These are phyloP conservation scores for Cladosporium sp. DNA, from an alignment of 2,329 filamentous ascomycete genomes.

Conservation along the genomic window DNA sequence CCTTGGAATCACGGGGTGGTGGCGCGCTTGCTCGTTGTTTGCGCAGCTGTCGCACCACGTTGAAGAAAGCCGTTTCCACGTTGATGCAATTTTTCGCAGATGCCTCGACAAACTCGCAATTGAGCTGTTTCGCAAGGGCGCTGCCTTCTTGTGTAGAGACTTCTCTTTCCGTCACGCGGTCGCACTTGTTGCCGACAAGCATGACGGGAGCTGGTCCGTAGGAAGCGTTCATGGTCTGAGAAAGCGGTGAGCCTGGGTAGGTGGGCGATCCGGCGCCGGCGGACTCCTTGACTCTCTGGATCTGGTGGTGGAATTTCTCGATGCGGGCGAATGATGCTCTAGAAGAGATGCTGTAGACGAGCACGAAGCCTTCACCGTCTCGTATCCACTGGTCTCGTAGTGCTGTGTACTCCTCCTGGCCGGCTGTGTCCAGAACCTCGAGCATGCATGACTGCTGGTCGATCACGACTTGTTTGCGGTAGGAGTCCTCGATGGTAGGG, in stretches of 20 bases:
- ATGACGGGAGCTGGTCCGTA: conserved; percentile 85
- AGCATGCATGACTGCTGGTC: conserved; percentile 96
- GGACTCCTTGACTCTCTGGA: conserved; percentile 95
- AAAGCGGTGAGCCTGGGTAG: conserved; percentile 74
- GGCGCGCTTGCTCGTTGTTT: conserved; percentile 62
- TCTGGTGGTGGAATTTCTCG: conserved; percentile 93
- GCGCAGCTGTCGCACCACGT: conserved; percentile 88
- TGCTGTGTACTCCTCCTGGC: conserved; percentile 97
- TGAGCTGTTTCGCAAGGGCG: conserved; percentile 84
- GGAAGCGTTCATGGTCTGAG: conserved; percentile 55
- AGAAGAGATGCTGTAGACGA: conserved; percentile 98
- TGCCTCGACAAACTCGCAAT: conserved; percentile 95
- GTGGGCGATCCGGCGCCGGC: conserved; percentile 70
- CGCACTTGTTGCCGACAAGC: conserved; percentile 98
- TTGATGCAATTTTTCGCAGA: conserved; percentile 98
- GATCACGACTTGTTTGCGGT: conserved; percentile 75
- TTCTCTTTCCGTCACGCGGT: conserved; percentile 91
- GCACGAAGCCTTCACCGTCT: conserved; percentile 93
- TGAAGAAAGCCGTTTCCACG: conserved; percentile 97
- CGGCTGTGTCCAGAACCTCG: conserved; percentile 94
- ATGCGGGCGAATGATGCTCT: conserved; percentile 93
- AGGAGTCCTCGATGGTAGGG: conserved; percentile 69
- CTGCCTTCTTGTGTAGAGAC: conserved; percentile 96
- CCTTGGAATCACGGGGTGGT: conserved; percentile 22
- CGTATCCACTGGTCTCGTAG: conserved; percentile 97